Percentiles rank a stretch among this genome's conserved stretches.
Evolutionary conservation across 83 land plant genomes (phyloP).

Genomic region (Diphasiastrum complanatum): DNA sequence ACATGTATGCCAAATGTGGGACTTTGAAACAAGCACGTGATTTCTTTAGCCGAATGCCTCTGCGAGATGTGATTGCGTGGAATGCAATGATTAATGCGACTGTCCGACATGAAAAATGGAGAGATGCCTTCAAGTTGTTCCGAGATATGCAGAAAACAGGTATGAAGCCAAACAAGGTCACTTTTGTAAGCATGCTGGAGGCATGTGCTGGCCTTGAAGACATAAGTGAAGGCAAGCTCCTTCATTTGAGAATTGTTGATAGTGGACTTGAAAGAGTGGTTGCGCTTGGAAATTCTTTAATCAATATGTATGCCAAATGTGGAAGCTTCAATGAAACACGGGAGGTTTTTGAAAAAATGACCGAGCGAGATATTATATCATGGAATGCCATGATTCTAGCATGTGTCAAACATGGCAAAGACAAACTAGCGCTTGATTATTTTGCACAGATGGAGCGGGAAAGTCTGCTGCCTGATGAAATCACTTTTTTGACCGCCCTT

Average conservation of each 20-base stretch:
- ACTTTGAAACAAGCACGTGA: slow-evolving; percentile 11
- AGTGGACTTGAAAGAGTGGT: neutral
- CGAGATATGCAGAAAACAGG: slow-evolving; percentile 5
- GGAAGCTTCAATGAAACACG: slow-evolving; percentile 23
- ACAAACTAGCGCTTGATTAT: slow-evolving; percentile 4
- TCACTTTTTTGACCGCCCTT: slow-evolving; percentile 10
- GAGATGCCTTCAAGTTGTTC: slow-evolving; percentile 21
- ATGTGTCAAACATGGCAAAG: slow-evolving; percentile 18
- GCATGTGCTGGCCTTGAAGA: slow-evolving; percentile 25
- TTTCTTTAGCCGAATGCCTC: slow-evolving; percentile 17
- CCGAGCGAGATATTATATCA: slow-evolving; percentile 18
- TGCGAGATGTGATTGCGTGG: slow-evolving; percentile 19
- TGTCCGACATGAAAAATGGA: slow-evolving; percentile 20
- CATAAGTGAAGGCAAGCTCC: slow-evolving; percentile 7
- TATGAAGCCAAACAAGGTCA: slow-evolving; percentile 12
- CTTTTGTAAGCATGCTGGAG: slow-evolving; percentile 18
- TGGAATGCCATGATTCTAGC: slow-evolving; percentile 14
- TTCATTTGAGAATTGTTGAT: slow-evolving; percentile 1
- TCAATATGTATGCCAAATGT: slow-evolving; percentile 21
- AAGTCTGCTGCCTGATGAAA: slow-evolving; percentile 4
- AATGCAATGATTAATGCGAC: slow-evolving; percentile 20
- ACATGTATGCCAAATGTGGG: slow-evolving; percentile 41
- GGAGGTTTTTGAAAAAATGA: slow-evolving; percentile 7
- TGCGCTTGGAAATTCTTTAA: slow-evolving; percentile 23
- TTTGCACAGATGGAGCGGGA: neutral